Conservation (phyloP, 495 filamentous ascomycete genomes). For the Niebla homalea region DNA sequence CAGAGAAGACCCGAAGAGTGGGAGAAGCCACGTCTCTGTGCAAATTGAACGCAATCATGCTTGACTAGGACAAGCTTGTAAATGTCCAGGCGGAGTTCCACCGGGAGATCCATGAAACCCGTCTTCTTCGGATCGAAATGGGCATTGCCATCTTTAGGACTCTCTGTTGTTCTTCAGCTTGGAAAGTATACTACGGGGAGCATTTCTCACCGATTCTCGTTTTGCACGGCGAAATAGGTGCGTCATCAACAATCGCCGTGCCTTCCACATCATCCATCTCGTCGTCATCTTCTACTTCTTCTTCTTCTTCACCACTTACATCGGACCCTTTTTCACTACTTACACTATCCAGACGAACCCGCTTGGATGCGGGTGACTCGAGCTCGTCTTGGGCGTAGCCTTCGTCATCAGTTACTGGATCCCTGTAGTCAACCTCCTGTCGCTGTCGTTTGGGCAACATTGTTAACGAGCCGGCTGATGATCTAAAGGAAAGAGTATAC, state of each 20-base stretch:
- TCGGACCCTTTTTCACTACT: not conserved
- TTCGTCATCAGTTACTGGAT: too few species aligned
- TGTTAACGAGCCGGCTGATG: too few species aligned
- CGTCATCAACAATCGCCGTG: too few species aligned
- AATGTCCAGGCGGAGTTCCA: conserved; percentile 26
- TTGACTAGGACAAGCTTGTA: conserved; percentile 21
- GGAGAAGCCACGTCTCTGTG: conserved; percentile 14
- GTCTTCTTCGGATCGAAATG: conserved; percentile 7
- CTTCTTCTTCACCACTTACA: not conserved
- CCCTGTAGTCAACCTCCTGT: too few species aligned
- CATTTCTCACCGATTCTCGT: too few species aligned
- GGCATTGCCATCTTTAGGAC: not conserved
- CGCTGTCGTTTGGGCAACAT: too few species aligned
- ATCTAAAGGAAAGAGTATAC: too few species aligned
- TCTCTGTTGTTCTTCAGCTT: not conserved
- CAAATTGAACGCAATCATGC: conserved; percentile 13
- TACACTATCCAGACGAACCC: not conserved
- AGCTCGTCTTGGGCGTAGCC: not conserved
- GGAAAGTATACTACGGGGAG: too few species aligned
- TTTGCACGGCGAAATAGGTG: too few species aligned
- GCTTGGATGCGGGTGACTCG: not conserved
- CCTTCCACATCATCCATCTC: too few species aligned
- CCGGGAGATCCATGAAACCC: conserved; percentile 23
- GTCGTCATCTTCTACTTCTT: too few species aligned
- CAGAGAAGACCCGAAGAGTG: conserved; percentile 22